Conservation (phyloP, 306 rosid genomes). For the Quillaja saponaria region DNA sequence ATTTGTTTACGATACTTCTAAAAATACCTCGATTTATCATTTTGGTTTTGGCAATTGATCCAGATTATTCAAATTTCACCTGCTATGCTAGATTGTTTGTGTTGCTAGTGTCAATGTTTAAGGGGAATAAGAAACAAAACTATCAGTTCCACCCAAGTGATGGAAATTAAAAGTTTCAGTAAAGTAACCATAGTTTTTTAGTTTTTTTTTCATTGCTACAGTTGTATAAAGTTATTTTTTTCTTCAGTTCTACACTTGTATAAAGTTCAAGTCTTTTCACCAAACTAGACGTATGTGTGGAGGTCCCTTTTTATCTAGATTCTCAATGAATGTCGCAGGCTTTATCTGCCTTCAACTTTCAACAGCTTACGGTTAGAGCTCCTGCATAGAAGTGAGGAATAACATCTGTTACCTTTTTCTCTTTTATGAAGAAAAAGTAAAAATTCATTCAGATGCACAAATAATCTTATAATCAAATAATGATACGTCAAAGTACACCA, state of each 20-base stretch:
- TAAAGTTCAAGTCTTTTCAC: constrained; percentile 14
- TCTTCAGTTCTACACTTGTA: constrained; percentile 3
- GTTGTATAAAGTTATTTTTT: constrained; percentile 17
- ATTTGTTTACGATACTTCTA: constrained; percentile 22
- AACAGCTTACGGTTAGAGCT: constrained; percentile 35
- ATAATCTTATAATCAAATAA: constrained; percentile 1
- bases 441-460: constrained; percentile 28
- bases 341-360: constrained; percentile 35
- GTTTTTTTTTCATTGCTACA: constrained; percentile 3
- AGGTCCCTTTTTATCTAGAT: constrained; percentile 32
- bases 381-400: constrained; percentile 32
- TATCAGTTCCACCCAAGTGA: constrained; percentile 5
- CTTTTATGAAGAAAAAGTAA: constrained; percentile 26
- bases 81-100: constrained; percentile 7
- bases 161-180: not conserved
- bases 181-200: constrained; percentile 24
- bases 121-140: not conserved
- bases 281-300: constrained; percentile 11
- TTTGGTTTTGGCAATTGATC: constrained; percentile 21
- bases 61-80: constrained; percentile 5
- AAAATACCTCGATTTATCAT: constrained; percentile 10
- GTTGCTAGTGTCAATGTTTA: constrained; percentile 9
- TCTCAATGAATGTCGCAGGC: constrained; percentile 33
- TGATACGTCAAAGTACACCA: constrained; percentile 15
- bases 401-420: constrained; percentile 22